A percentile compares a stretch with the other conserved stretches of the same genome.
Evolutionary conservation across 495 filamentous ascomycete species (phyloP).

Genomic region (Xylaria palmicola): DNA sequence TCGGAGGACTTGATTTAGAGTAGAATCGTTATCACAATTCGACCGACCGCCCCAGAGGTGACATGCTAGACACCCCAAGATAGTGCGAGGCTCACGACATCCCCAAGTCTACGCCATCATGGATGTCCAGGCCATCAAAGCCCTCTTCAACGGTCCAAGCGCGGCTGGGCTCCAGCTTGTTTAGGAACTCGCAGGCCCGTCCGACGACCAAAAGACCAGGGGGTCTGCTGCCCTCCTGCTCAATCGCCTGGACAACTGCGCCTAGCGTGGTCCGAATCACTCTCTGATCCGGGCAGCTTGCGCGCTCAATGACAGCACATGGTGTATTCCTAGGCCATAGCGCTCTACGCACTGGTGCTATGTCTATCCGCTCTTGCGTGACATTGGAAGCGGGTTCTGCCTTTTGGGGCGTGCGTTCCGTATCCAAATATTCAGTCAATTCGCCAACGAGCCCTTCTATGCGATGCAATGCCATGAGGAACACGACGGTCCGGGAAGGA

Average conservation of each 20-base stretch:
- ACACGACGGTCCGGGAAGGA: constrained; percentile 78
- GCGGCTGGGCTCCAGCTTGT: constrained; percentile 48
- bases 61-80: not conserved
- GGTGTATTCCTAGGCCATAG: constrained; percentile 62
- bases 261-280: constrained; percentile 84
- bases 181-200: constrained; percentile 74
- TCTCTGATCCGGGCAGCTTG: constrained; percentile 89
- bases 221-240: constrained; percentile 84
- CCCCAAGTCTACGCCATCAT: constrained; percentile 27
- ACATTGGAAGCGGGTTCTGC: constrained; percentile 16
- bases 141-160: constrained; percentile 91
- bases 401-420: constrained; percentile 29
- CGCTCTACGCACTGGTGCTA: constrained; percentile 20
- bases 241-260: constrained; percentile 76
- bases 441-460: constrained; percentile 68
- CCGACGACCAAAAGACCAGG: constrained; percentile 92
- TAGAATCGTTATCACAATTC: not conserved
- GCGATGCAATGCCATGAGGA: constrained; percentile 92
- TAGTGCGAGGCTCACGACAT: not conserved
- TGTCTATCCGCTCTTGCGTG: not conserved
- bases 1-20: not conserved
- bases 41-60: not conserved
- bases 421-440: constrained; percentile 47
- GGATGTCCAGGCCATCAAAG: constrained; percentile 64
- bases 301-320: constrained; percentile 92